phyloP scores from a whole-genome alignment of 345 rosid species.

The Garcia nutans region DNA sequence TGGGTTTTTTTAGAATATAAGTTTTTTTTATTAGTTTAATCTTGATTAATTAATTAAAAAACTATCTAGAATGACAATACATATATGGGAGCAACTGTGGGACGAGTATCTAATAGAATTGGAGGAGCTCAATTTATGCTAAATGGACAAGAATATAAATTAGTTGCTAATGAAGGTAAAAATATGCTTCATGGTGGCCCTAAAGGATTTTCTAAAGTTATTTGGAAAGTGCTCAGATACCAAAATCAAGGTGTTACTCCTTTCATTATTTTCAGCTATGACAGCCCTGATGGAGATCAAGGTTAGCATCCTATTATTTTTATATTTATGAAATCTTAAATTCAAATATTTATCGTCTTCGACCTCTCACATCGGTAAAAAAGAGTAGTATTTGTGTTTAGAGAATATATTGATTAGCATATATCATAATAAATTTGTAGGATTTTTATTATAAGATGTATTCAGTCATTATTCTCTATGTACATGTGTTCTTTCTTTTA shows the following conservation, averaged over 20 bases:
- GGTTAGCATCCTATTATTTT: constrained; percentile 27
- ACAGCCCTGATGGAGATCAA: constrained; percentile 78
- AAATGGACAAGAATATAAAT: constrained; percentile 52
- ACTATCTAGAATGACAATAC: constrained; percentile 47
- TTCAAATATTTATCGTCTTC: too few relatives aligned
- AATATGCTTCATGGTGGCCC: constrained; percentile 87
- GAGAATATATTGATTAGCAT: background rate
- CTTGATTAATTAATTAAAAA: too few relatives aligned
- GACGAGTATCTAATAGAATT: constrained; percentile 81
- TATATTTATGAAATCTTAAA: too few relatives aligned
- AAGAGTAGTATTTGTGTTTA: too few relatives aligned
- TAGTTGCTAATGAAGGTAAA: constrained; percentile 65
- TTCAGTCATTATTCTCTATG: too few relatives aligned
- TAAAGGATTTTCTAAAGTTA: constrained; percentile 62
- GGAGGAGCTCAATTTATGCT: constrained; percentile 61
- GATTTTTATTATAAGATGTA: too few relatives aligned
- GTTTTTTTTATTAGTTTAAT: too few relatives aligned
- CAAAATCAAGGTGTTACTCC: constrained; percentile 42
- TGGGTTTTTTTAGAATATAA: too few relatives aligned
- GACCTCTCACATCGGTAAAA: too few relatives aligned
- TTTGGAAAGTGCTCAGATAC: constrained; percentile 63
- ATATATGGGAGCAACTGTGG: constrained; percentile 69
- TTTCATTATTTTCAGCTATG: constrained; percentile 54
- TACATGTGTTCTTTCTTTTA: too few relatives aligned
- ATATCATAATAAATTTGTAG: too few relatives aligned